phyloP scores from a whole-genome alignment of 441 rosid species.

The Omphalea diandra region DNA sequence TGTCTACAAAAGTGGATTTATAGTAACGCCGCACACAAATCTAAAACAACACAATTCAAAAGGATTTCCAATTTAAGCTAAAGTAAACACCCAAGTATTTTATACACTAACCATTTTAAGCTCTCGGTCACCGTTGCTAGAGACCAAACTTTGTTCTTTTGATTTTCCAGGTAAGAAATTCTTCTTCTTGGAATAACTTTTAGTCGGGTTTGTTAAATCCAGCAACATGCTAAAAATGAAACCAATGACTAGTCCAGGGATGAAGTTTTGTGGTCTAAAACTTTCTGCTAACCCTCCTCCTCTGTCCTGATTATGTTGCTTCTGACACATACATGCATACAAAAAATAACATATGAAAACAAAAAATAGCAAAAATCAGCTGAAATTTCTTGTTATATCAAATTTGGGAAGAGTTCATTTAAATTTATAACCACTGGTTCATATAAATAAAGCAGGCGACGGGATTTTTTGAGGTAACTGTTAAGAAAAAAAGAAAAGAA shows the following conservation, averaged over 20 bases:
- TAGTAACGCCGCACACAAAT: background rate
- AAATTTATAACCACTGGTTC: background rate
- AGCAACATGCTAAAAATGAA: slow-evolving; percentile 72
- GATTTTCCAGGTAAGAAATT: slow-evolving; percentile 55
- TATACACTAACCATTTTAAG: slow-evolving; percentile 73
- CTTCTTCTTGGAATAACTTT: slow-evolving; percentile 45
- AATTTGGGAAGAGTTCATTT: background rate
- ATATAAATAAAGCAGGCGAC: background rate
- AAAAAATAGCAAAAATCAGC: background rate
- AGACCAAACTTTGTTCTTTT: slow-evolving; percentile 37
- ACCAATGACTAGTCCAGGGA: slow-evolving; percentile 81
- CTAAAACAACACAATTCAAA: background rate
- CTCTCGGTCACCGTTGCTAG: slow-evolving; percentile 51
- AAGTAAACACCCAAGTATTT: background rate
- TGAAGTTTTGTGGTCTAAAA: slow-evolving; percentile 72
- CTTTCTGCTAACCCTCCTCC: slow-evolving; percentile 51
- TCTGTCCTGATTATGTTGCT: slow-evolving; percentile 49
- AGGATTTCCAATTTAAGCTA: background rate
- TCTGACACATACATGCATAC: slow-evolving; percentile 16
- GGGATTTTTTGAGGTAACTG: background rate
- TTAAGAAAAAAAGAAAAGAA: background rate
- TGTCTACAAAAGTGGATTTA: background rate
- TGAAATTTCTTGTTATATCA: background rate
- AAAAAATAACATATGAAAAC: background rate
- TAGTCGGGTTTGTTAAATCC: slow-evolving; percentile 61